Percentiles rank a stretch among this genome's conserved stretches.
These are phyloP conservation scores for Ogataea methylovora DNA, from an alignment of 805 yeast genomes.

Conservation along the genomic window DNA sequence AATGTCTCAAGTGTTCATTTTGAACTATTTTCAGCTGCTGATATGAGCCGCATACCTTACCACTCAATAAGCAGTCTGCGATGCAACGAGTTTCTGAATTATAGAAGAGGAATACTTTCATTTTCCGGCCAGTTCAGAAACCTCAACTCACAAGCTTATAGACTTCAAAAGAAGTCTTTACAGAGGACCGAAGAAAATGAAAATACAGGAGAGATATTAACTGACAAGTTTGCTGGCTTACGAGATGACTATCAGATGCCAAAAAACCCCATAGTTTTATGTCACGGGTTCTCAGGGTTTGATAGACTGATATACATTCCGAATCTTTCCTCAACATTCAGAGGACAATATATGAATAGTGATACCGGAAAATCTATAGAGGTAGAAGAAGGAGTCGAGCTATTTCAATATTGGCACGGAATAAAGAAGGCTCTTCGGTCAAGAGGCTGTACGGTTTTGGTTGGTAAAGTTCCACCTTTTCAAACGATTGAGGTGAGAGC, in stretches of 20 bases:
- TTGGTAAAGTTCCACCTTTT: constrained; percentile 77
- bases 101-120: no score
- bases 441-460: constrained; percentile 61
- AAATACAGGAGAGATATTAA: no score
- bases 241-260: constrained; percentile 46
- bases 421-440: constrained; percentile 51
- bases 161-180: no score
- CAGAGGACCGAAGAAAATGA: no score
- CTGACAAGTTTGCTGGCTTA: no score
- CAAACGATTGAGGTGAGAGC: constrained; percentile 73
- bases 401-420: constrained; percentile 78
- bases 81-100: no score
- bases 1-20: no score
- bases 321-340: constrained; percentile 1
- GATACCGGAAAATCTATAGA: constrained; percentile 3
- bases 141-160: no score
- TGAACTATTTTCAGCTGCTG: no score
- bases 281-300: constrained; percentile 86
- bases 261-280: constrained; percentile 65
- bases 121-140: no score
- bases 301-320: constrained; percentile 45
- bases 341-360: neutral
- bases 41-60: no score
- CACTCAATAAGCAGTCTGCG: no score
- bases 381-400: constrained; percentile 23